Base-by-base conservation (phyloP, 2,329 filamentous ascomycete genomes). In the Exophiala sideris region DNA sequence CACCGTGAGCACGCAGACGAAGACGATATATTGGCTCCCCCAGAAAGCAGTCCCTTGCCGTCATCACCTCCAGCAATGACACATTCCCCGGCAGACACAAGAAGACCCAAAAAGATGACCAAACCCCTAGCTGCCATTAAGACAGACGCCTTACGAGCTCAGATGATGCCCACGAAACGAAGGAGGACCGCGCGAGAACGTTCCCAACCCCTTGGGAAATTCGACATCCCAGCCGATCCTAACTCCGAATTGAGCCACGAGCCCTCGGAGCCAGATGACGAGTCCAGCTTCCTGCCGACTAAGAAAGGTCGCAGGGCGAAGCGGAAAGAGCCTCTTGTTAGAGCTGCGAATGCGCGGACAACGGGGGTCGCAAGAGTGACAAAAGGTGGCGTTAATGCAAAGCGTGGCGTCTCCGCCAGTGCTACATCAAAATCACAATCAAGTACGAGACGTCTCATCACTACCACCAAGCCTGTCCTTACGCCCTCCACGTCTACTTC, bases 1-100 rank as follows among this genome's bases (percentile, higher is more conserved):
- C 52, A 48, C 0, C 45, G 46, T 35, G 52, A 54, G 24, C 36
- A 14, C 11, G 35, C 45, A 9, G 45, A 51, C 16, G 45, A 59
- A 29, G 55, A 60, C 14, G 56, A 59, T 46, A 52, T 63, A 20
- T 59, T 64, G 61, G 62, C 62, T 5, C 57, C 55, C 21, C 54
- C 57, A 10, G 42, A 52, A 34, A 58, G 56, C 50, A 57, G 56
- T 41, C 56, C 54, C 21, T 53, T 55, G 5, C 48, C 45, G 14
- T 34, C 53, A 7, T 45, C 50, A 11, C 58, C 59, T 14, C 60
- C 60, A 9, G 52, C 34, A 4, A 48, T 48, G 42, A 12, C 14
- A 4, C 29, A 45, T 24, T 2, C 45, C 10, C 14, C 45, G 2
- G 16, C 34, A 45, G 11, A 39, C 4, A 39, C 24, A 14, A 50